Evolutionary conservation across 306 rosid genomes (phyloP).

Genomic region (Carpinus fangiana): DNA sequence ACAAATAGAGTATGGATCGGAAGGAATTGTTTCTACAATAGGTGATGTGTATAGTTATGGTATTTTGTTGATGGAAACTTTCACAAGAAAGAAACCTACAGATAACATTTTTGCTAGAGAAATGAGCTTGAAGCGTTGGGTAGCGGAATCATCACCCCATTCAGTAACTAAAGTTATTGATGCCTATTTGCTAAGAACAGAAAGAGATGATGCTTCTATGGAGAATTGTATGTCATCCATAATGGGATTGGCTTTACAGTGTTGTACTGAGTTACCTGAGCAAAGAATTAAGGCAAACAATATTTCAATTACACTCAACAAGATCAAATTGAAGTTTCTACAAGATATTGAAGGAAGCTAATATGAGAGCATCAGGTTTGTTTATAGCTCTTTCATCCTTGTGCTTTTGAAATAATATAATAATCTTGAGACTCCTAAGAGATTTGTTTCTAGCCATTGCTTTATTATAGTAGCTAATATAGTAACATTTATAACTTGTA

Average conservation of each 20-base stretch:
- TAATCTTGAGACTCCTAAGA: too few relatives aligned
- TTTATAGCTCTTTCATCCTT: too few relatives aligned
- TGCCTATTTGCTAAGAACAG: neutral
- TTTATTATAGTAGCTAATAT: too few relatives aligned
- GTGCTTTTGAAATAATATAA: too few relatives aligned
- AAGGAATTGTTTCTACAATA: neutral
- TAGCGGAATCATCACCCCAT: neutral
- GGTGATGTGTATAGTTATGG: neutral
- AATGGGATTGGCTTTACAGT: neutral
- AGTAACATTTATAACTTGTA: too few relatives aligned
- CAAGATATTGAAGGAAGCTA: neutral
- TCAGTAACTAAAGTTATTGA: neutral
- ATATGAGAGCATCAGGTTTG: too few relatives aligned
- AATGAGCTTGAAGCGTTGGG: slow-evolving; percentile 4
- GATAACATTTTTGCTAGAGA: neutral
- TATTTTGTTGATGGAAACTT: slow-evolving; percentile 4
- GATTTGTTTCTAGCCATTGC: too few relatives aligned
- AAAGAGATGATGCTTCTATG: neutral
- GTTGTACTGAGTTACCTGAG: neutral
- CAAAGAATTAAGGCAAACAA: neutral
- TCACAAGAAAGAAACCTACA: slow-evolving; percentile 3
- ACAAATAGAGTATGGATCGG: neutral
- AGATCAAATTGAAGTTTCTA: neutral
- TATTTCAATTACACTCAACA: neutral
- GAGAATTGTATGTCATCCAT: neutral